A percentile compares a stretch with the other conserved stretches of the same genome.
Conservation (phyloP, 2,329 filamentous ascomycete species). For the Penicillium sp. region DNA sequence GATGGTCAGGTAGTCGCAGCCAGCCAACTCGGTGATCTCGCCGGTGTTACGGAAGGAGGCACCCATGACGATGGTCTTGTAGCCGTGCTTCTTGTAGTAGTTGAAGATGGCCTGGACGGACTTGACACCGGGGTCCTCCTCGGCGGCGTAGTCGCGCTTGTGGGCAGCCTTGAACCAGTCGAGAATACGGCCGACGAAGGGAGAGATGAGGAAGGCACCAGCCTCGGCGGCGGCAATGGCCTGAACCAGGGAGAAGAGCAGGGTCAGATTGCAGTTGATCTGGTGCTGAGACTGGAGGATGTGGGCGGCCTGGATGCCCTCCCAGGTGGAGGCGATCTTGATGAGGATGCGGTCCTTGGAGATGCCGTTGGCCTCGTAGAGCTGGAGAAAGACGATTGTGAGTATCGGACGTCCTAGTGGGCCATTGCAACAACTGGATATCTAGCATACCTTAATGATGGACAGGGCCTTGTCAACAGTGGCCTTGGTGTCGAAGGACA, state of each 20-base stretch:
- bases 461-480: conserved; percentile 94
- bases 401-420: background rate
- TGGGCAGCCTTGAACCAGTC: conserved; percentile 98
- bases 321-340: conserved; percentile 99
- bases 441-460: conserved; percentile 76
- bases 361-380: conserved; percentile 92
- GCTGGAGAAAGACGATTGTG: conserved; percentile 54
- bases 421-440: too few relatives aligned
- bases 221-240: conserved; percentile 96
- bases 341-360: conserved; percentile 93
- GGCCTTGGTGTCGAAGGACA: conserved; percentile 92
- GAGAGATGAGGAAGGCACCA: conserved; percentile 94
- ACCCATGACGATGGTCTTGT: conserved; percentile 99
- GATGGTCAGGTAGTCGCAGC: conserved; percentile 98
- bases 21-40: conserved; percentile 97
- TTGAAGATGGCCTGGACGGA: conserved; percentile 95
- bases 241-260: conserved; percentile 96
- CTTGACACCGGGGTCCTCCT: conserved; percentile 94
- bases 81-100: conserved; percentile 99
- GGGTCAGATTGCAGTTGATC: conserved; percentile 98
- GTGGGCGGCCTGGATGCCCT: conserved; percentile 98
- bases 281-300: conserved; percentile 94
- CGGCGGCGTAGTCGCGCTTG: conserved; percentile 88
- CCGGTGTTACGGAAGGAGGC: conserved; percentile 95
- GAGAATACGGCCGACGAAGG: conserved; percentile 98